Percentiles rank a stretch among this genome's conserved stretches.
Evolutionary conservation across 192 early-diverging fungal genomes (phyloP).

Genomic region (Coemansia sp.): DNA sequence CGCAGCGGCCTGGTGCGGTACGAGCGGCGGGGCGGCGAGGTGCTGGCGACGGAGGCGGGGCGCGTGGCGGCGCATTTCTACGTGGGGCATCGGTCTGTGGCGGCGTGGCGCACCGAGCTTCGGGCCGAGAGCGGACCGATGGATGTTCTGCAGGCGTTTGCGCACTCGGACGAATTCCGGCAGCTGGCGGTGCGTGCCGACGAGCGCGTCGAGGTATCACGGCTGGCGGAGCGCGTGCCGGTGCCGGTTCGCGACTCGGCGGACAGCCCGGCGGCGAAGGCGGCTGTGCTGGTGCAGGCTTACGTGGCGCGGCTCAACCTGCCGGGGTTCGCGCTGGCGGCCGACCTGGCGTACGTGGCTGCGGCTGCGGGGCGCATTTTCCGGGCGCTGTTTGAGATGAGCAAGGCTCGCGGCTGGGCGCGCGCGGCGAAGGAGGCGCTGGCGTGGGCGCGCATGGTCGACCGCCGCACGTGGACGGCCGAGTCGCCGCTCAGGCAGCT

Average conservation of each 20-base stretch:
- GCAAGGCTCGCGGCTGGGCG: conserved; percentile 91
- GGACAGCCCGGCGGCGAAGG: conserved; percentile 90
- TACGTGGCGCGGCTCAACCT: conserved; percentile 94
- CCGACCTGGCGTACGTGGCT: conserved; percentile 99
- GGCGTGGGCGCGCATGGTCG: conserved; percentile 97
- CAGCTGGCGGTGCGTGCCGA: conserved; percentile 93
- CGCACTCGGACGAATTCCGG: conserved; percentile 90
- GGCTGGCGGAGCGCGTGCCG: conserved; percentile 90
- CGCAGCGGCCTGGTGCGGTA: conserved; percentile 94
- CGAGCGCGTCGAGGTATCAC: conserved; percentile 87
- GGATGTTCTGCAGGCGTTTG: conserved; percentile 88
- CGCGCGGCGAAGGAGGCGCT: conserved; percentile 85
- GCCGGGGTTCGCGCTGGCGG: conserved; percentile 91
- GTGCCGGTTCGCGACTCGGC: conserved; percentile 89
- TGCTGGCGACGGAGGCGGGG: conserved; percentile 89
- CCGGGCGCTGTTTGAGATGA: conserved; percentile 97
- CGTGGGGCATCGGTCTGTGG: conserved; percentile 88
- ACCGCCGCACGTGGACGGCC: conserved; percentile 87
- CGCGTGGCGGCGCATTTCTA: conserved; percentile 98
- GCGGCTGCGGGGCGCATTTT: conserved; percentile 92
- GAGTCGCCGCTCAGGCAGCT: conserved; percentile 98
- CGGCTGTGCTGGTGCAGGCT: conserved; percentile 90
- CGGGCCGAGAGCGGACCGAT: conserved; percentile 88
- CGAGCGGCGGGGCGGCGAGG: conserved; percentile 85
- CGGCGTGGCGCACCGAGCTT: conserved; percentile 91